These are phyloP conservation scores for Chrysanthemum lavandulifolium DNA, from an alignment of 129 eudicot genomes.

Conservation along the genomic window DNA sequence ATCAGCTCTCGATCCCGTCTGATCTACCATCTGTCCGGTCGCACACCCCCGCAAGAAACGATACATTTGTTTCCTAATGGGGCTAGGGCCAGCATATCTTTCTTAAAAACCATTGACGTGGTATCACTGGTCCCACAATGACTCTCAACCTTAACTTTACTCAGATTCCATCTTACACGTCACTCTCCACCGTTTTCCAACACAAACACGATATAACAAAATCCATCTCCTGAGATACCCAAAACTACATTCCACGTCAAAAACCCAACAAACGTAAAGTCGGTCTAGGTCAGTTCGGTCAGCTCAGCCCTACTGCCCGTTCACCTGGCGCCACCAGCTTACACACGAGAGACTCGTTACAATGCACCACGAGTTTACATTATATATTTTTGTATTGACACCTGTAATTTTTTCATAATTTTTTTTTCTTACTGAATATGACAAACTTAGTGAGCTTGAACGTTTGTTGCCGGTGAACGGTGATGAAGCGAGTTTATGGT, in stretches of 20 bases:
- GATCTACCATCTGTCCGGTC: too few relatives aligned
- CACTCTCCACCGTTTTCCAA: neutral
- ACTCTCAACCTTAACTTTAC: conserved; percentile 10
- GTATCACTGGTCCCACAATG: conserved; percentile 16
- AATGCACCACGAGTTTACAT: conserved; percentile 3
- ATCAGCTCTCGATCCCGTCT: too few relatives aligned
- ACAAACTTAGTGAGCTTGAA: neutral
- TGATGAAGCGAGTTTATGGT: conserved; percentile 18
- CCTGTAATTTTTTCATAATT: neutral
- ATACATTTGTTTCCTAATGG: neutral
- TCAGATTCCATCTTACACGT: conserved; percentile 16
- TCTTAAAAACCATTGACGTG: neutral
- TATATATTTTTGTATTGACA: conserved; percentile 9
- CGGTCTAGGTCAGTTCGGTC: conserved; percentile 14
- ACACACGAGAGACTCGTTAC: conserved; percentile 12
- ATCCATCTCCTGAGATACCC: neutral
- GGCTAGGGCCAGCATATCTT: neutral
- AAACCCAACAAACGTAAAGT: neutral
- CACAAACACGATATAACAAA: neutral
- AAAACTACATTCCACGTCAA: conserved; percentile 12
- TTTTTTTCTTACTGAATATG: neutral
- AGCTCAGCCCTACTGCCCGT: conserved; percentile 8
- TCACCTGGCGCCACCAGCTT: neutral
- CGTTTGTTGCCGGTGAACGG: neutral
- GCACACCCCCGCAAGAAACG: too few relatives aligned